Base-by-base conservation (phyloP, 106 monocot species). In the Vanilla planifolia region DNA sequence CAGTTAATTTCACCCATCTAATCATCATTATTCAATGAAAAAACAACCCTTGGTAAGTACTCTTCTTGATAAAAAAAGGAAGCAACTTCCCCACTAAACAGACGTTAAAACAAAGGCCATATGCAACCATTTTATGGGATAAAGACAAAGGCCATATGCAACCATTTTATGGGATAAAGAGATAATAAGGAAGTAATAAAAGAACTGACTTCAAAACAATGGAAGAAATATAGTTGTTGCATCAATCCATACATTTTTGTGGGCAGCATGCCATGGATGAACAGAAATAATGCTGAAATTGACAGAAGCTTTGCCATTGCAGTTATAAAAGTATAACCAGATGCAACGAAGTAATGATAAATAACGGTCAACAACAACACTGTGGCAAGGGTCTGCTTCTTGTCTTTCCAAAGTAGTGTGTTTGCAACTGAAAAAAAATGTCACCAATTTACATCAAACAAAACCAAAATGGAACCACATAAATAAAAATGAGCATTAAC, bases 341-440 rank as follows among this genome's bases (percentile, higher is more conserved):
- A 79, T 62, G 70, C 71, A 77, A 85, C 82, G 58, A 92, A 63
- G 50, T 80, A 80, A 62, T 82, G 85, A 70, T 98, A 98, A 5
- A 88, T 33, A 67, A 64, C 61, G 61, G 62, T 70, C 67, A 92
- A 64, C 23, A 92, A 65, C 22, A 92, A 57, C 43, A 98, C 27
- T 8, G 64, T 19, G 29, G 81, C 71, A 16, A 92, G 35, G 2
- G 81, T 76, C 29, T 84, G 76, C 59, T 85, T 98, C 69, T 74
- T 85, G 59, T 98, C 88, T 76, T 80, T 88, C 92, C 92, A 88
- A 13, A 98, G 77, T 67, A 92, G 72, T 10, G 71, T 78, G 15
- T 88, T 67, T 24, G 92, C 81, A 82, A 91, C 98, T 98, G 82
- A 67, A 85, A 67, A 5, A 56, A 19, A 61, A 66, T 15, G 6